Evolutionary conservation across 1,284 basidiomycete genomes (phyloP).

Genomic region (Anthracocystis panici-leucophaei): DNA sequence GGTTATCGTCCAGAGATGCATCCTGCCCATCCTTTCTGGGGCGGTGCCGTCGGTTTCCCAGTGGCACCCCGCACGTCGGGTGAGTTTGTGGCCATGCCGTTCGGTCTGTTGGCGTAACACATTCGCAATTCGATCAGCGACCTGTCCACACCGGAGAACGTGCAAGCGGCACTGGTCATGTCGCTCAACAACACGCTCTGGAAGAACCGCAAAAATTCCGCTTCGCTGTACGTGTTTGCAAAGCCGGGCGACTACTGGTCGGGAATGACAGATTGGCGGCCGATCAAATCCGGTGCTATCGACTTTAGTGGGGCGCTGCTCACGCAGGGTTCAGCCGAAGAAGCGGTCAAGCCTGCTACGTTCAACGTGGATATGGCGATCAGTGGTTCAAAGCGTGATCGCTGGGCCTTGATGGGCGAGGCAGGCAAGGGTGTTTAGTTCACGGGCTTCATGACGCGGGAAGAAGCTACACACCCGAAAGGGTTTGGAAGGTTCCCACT

Average conservation of each 20-base stretch:
- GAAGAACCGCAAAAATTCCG: constrained; percentile 1
- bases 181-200: constrained; percentile 4
- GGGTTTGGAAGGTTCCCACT: not conserved
- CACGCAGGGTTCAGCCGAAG: not conserved
- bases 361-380: not conserved
- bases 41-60: not conserved
- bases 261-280: constrained; percentile 1
- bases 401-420: not conserved
- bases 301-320: not conserved
- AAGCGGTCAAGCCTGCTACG: not conserved
- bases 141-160: not conserved
- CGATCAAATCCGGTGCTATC: not conserved
- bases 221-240: not conserved
- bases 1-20: constrained; percentile 1
- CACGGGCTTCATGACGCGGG: not conserved
- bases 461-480: not conserved
- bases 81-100: not conserved
- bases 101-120: not conserved
- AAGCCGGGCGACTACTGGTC: constrained; percentile 3
- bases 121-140: not conserved
- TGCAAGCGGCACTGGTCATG: constrained; percentile 1
- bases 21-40: not conserved
- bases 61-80: not conserved
- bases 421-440: not conserved
- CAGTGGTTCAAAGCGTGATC: not conserved